phyloP scores from a whole-genome alignment of 1,139 yeast genomes.

The Lizanozyma gosingica region DNA sequence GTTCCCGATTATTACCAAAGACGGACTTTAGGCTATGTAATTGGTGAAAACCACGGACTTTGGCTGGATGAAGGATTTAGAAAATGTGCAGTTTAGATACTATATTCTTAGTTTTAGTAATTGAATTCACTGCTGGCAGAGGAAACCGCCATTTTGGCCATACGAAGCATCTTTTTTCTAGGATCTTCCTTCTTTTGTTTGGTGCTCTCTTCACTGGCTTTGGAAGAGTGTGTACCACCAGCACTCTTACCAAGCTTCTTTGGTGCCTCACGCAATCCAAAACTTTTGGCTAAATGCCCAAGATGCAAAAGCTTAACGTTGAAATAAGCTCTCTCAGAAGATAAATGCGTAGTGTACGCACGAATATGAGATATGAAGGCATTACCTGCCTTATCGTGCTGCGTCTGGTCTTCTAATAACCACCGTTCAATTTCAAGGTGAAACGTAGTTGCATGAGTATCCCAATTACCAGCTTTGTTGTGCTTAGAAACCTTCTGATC shows the following conservation, averaged over 20 bases:
- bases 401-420: constrained; percentile 59
- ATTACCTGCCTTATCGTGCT: constrained; percentile 55
- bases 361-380: constrained; percentile 86
- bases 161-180: constrained; percentile 62
- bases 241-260: constrained; percentile 51
- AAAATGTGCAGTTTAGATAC: no score
- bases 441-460: constrained; percentile 92
- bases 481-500: constrained; percentile 21
- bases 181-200: constrained; percentile 50
- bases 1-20: constrained; percentile 37
- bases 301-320: constrained; percentile 76
- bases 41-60: constrained; percentile 74
- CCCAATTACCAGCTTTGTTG: constrained; percentile 56
- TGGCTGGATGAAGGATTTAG: constrained; percentile 36
- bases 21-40: constrained; percentile 41
- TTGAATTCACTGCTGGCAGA: constrained; percentile 68
- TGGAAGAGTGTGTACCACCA: constrained; percentile 17
- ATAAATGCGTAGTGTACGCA: constrained; percentile 93
- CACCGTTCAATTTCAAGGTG: constrained; percentile 86
- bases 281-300: constrained; percentile 92
- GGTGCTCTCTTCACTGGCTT: constrained; percentile 12
- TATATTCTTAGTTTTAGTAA: constrained; percentile 28
- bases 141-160: constrained; percentile 66
- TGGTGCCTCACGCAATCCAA: constrained; percentile 92
- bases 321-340: constrained; percentile 69